Evolutionary conservation across 768 basidiomycete genomes (phyloP).

Genomic region (Lyophyllum atratum): DNA sequence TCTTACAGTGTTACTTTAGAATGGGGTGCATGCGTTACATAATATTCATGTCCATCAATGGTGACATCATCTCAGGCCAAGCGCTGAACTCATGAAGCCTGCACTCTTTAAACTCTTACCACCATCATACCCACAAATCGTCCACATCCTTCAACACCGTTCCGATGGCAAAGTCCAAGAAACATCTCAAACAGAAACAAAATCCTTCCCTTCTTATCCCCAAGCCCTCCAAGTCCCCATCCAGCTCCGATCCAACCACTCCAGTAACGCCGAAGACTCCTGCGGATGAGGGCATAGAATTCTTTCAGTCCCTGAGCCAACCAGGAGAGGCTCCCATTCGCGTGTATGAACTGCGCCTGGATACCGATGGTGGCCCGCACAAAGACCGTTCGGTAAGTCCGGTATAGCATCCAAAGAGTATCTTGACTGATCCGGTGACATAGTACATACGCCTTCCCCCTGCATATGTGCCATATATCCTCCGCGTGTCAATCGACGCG

Average conservation of each 20-base stretch:
- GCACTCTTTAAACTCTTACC: conserved; percentile 13
- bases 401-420: background rate
- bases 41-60: conserved; percentile 7
- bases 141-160: conserved; percentile 5
- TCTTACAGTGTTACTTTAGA: conserved; percentile 7
- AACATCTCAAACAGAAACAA: conserved; percentile 21
- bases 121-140: no score
- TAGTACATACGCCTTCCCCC: conserved; percentile 97
- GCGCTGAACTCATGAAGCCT: background rate
- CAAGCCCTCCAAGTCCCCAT: conserved; percentile 23
- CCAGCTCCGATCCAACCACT: conserved; percentile 26
- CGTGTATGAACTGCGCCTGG: conserved; percentile 86
- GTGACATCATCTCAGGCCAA: conserved; percentile 16
- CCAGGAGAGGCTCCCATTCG: conserved; percentile 65
- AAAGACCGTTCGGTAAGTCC: conserved; percentile 78
- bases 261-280: conserved; percentile 80
- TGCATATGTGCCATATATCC: conserved; percentile 82
- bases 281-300: conserved; percentile 89
- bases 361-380: conserved; percentile 88
- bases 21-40: conserved; percentile 12
- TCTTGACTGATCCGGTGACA: background rate
- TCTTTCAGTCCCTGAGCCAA: conserved; percentile 64
- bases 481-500: conserved; percentile 89
- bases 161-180: conserved; percentile 26
- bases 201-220: conserved; percentile 34